Percentiles rank a stretch among this genome's conserved stretches.
These are phyloP conservation scores for Cercophora newfieldiana DNA, from an alignment of 495 filamentous ascomycete genomes.

Conservation along the genomic window DNA sequence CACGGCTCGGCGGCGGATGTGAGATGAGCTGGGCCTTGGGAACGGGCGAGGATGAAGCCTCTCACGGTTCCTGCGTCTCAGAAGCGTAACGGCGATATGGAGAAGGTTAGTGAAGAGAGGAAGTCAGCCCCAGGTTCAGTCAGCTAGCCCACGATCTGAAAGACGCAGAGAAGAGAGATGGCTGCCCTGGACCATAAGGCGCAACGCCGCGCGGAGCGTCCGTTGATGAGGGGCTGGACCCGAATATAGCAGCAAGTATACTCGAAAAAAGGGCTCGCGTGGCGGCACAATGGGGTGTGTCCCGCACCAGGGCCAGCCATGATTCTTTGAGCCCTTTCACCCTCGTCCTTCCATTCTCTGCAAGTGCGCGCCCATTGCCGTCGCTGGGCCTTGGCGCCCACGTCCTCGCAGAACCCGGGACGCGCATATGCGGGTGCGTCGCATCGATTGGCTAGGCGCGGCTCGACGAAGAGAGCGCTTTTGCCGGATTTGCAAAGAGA, in stretches of 20 bases:
- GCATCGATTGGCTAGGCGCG: slow-evolving; percentile 32
- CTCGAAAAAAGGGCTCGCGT: slow-evolving; percentile 1
- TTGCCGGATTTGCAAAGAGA: slow-evolving; percentile 32
- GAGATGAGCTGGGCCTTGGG: slow-evolving; percentile 16
- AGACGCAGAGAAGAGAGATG: slow-evolving; percentile 2
- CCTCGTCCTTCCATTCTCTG: not conserved
- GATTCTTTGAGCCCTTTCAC: not conserved
- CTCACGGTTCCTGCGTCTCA: slow-evolving; percentile 21
- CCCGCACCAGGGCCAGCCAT: not conserved
- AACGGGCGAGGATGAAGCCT: slow-evolving; percentile 17
- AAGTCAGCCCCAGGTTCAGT: not conserved
- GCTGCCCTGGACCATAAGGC: slow-evolving; percentile 6
- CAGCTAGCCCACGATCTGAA: not conserved
- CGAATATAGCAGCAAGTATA: slow-evolving; percentile 10
- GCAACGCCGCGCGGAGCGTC: slow-evolving; percentile 3
- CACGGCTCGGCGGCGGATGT: slow-evolving; percentile 17
- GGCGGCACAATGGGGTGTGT: slow-evolving; percentile 5
- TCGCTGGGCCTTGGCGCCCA: slow-evolving; percentile 30
- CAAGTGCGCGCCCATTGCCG: not conserved
- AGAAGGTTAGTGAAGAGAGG: not conserved
- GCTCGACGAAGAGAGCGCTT: slow-evolving; percentile 23
- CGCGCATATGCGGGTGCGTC: slow-evolving; percentile 31
- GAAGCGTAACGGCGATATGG: not conserved
- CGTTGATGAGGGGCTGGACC: slow-evolving; percentile 5
- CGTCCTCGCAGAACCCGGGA: slow-evolving; percentile 26